Percentiles rank a stretch among this genome's conserved stretches.
These are phyloP conservation scores for Trametes meyenii DNA, from an alignment of 768 basidiomycete species.

Conservation along the genomic window DNA sequence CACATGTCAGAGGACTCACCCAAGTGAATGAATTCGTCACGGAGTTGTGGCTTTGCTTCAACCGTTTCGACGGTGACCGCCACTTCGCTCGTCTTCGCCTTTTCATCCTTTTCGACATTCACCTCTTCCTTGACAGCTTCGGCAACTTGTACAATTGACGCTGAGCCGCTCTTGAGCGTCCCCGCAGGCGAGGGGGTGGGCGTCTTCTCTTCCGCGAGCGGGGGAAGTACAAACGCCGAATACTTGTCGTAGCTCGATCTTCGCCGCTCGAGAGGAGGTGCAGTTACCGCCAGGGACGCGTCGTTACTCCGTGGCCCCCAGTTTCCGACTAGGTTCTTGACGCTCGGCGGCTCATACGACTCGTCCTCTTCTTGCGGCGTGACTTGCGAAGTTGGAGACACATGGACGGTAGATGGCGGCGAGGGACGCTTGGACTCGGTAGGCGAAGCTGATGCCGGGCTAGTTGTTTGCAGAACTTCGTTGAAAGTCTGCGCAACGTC, in stretches of 20 bases:
- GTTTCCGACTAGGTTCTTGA: constrained; percentile 25
- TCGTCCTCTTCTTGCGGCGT: constrained; percentile 15
- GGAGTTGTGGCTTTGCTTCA: not conserved
- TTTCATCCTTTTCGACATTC: not conserved
- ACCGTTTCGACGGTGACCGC: constrained; percentile 1
- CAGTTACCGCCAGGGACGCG: not conserved
- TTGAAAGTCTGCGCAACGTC: constrained; percentile 68
- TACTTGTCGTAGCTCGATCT: constrained; percentile 72
- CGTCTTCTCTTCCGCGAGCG: constrained; percentile 69
- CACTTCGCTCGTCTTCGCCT: not conserved
- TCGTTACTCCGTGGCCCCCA: constrained; percentile 25
- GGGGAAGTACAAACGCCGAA: constrained; percentile 61
- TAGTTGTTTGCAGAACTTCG: constrained; percentile 16
- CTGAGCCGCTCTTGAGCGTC: constrained; percentile 46
- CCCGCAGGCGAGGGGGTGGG: constrained; percentile 56
- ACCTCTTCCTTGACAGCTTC: constrained; percentile 6
- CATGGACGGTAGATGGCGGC: constrained; percentile 4
- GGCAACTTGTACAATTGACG: not conserved
- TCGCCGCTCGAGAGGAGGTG: constrained; percentile 52
- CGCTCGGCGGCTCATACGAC: constrained; percentile 20
- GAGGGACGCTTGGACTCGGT: not conserved
- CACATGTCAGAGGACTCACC: constrained; percentile 7
- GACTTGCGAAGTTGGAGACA: not conserved
- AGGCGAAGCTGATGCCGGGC: constrained; percentile 7
- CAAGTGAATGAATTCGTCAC: constrained; percentile 10